Percentiles rank a stretch among this genome's conserved stretches.
phyloP scores from a whole-genome alignment of 805 yeast genomes.

The Ogataea saltuana region DNA sequence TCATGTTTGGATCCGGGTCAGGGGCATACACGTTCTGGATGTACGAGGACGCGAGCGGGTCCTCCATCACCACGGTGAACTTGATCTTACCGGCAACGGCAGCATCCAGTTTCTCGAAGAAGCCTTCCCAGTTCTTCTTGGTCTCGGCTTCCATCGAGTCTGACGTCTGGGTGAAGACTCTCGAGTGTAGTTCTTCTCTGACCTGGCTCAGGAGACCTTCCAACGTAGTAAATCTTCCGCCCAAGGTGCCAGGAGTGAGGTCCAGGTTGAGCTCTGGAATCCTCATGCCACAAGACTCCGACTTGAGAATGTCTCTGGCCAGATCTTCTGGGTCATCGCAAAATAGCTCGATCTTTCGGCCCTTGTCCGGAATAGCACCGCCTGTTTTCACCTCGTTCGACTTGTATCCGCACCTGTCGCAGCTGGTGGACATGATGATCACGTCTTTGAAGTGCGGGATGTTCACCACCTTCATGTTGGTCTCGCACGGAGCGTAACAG shows the following conservation, averaged over 20 bases:
- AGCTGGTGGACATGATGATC: constrained; percentile 90
- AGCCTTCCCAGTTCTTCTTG: constrained; percentile 77
- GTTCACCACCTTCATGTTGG: constrained; percentile 95
- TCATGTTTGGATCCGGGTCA: constrained; percentile 96
- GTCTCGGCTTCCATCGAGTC: constrained; percentile 87
- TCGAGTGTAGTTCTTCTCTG: constrained; percentile 78
- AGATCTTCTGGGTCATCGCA: constrained; percentile 91
- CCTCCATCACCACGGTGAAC: constrained; percentile 87
- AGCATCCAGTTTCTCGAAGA: constrained; percentile 69
- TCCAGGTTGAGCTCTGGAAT: constrained; percentile 90
- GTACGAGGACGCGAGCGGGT: constrained; percentile 93
- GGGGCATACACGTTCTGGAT: constrained; percentile 99
- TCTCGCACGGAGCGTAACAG: constrained; percentile 77
- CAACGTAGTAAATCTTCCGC: constrained; percentile 96
- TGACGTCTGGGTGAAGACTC: constrained; percentile 82
- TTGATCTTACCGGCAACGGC: constrained; percentile 81
- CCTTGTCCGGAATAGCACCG: constrained; percentile 89
- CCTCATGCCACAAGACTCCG: constrained; percentile 85
- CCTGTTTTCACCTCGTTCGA: constrained; percentile 98
- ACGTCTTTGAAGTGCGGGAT: constrained; percentile 99
- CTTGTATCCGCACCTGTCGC: constrained; percentile 92
- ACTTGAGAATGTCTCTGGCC: constrained; percentile 89
- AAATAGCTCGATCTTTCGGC: constrained; percentile 67
- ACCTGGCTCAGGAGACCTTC: constrained; percentile 93
- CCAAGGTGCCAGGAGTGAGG: constrained; percentile 92